phyloP scores from a whole-genome alignment of 192 early-diverging fungal species.

The Coemansia sp. region DNA sequence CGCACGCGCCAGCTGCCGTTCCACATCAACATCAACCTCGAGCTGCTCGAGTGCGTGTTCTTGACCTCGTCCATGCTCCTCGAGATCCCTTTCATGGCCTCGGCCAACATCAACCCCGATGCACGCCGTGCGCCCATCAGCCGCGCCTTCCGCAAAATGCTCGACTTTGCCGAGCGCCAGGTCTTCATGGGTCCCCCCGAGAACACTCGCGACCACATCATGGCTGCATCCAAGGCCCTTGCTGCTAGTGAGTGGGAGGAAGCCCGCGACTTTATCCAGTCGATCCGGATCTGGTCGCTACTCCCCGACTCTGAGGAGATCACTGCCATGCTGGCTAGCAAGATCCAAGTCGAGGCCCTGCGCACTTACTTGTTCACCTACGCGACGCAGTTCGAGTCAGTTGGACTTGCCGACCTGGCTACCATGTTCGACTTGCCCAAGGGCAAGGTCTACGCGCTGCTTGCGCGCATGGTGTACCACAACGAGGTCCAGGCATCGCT shows the following conservation, averaged over 20 bases:
- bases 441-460: conserved; percentile 67
- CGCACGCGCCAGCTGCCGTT: conserved; percentile 96
- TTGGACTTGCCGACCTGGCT: conserved; percentile 80
- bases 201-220: conserved; percentile 98
- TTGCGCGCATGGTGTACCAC: conserved; percentile 93
- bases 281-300: conserved; percentile 97
- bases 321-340: conserved; percentile 85
- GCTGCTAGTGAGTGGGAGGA: conserved; percentile 93
- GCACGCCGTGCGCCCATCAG: conserved; percentile 77
- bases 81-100: conserved; percentile 96
- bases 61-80: conserved; percentile 94
- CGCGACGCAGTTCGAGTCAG: conserved; percentile 85
- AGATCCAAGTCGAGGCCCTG: conserved; percentile 96
- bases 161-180: conserved; percentile 96
- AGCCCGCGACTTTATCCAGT: conserved; percentile 77
- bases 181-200: conserved; percentile 96
- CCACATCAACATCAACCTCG: conserved; percentile 99
- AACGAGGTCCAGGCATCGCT: conserved; percentile 89
- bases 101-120: conserved; percentile 61
- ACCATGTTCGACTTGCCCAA: conserved; percentile 85
- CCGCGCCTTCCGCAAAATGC: conserved; percentile 89
- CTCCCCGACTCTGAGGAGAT: conserved; percentile 75
- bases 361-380: conserved; percentile 96
- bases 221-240: conserved; percentile 93
- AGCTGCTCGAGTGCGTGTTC: conserved; percentile 96